phyloP scores from a whole-genome alignment of 2,329 filamentous ascomycete species.

The Aspergillus neoniger region DNA sequence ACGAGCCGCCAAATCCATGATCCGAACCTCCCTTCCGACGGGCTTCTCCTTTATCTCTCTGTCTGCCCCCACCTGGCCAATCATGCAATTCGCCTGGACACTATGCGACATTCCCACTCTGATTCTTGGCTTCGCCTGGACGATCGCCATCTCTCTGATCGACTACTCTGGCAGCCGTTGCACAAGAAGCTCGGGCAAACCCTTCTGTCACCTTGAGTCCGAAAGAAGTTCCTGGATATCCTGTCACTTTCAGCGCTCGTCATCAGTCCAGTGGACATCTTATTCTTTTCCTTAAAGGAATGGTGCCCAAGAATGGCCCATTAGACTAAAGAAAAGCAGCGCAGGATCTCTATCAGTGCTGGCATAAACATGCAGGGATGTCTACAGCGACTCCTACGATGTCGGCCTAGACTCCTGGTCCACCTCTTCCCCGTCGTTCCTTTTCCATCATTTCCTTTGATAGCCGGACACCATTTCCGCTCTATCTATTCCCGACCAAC shows the following conservation, averaged over 20 bases:
- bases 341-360: background rate
- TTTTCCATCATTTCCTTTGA: background rate
- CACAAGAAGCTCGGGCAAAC: background rate
- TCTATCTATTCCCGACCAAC: conserved; percentile 1
- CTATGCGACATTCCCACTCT: background rate
- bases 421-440: background rate
- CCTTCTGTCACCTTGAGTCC: background rate
- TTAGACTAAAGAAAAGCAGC: background rate
- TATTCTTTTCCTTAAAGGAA: background rate
- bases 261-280: background rate
- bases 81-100: background rate
- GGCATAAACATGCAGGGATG: background rate
- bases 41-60: background rate
- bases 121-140: background rate
- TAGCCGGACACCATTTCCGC: background rate
- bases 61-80: background rate
- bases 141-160: background rate
- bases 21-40: background rate
- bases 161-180: background rate
- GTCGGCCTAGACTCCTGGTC: background rate
- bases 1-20: background rate
- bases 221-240: background rate
- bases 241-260: background rate
- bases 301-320: background rate
- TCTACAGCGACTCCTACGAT: background rate